These are phyloP conservation scores for Penicillium herquei DNA, from an alignment of 495 filamentous ascomycete genomes.

Conservation along the genomic window DNA sequence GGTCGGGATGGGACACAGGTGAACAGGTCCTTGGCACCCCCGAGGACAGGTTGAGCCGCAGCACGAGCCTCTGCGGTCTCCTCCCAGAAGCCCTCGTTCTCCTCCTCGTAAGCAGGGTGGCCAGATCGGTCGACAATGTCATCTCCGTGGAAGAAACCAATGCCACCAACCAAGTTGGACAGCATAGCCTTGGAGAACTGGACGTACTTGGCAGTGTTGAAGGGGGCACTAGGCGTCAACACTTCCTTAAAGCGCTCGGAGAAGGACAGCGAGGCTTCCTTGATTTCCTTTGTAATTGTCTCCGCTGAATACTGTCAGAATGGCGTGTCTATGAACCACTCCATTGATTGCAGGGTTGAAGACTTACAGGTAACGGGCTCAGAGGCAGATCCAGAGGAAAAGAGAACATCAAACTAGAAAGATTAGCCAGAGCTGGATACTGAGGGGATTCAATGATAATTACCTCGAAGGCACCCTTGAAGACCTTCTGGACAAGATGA, in stretches of 20 bases:
- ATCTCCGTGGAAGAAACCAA: slow-evolving; percentile 92
- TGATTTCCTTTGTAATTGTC: slow-evolving; percentile 67
- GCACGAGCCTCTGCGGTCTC: slow-evolving; percentile 75
- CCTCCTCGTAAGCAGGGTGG: slow-evolving; percentile 88
- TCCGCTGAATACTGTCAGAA: slow-evolving; percentile 53
- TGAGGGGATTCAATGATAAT: neutral
- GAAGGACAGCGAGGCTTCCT: slow-evolving; percentile 64
- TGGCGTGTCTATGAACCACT: neutral
- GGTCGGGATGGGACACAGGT: slow-evolving; percentile 90
- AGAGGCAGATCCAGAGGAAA: slow-evolving; percentile 74
- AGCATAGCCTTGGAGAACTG: slow-evolving; percentile 87
- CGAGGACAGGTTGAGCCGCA: slow-evolving; percentile 59
- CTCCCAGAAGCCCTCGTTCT: slow-evolving; percentile 97
- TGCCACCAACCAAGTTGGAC: slow-evolving; percentile 90
- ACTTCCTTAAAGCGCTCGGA: slow-evolving; percentile 69
- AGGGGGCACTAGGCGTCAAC: slow-evolving; percentile 74
- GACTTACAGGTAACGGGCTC: slow-evolving; percentile 54
- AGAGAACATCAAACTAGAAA: slow-evolving; percentile 81
- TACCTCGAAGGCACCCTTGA: slow-evolving; percentile 82
- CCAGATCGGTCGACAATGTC: slow-evolving; percentile 86
- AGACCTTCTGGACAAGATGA: slow-evolving; percentile 90
- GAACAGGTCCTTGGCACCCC: slow-evolving; percentile 86
- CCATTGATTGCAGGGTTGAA: neutral
- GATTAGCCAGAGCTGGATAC: slow-evolving; percentile 6
- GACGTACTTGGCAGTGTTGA: slow-evolving; percentile 67